Conservation (phyloP, 306 rosid species). For the Vigna trinervia region DNA sequence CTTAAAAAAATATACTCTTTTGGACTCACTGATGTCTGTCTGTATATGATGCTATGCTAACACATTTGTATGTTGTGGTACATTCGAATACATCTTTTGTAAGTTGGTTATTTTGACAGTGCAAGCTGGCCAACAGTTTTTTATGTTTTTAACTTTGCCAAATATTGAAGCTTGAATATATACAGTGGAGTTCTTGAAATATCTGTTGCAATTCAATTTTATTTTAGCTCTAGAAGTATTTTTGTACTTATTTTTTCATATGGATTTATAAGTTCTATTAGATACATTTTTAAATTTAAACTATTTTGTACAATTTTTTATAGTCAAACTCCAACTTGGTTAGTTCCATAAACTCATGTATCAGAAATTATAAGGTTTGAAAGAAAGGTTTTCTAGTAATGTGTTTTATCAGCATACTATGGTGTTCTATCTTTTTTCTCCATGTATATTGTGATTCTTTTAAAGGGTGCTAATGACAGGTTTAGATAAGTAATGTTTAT, state of each 20-base stretch:
- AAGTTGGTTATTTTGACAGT: conserved; percentile 2
- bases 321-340: conserved; percentile 17
- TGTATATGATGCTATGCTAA: conserved; percentile 26
- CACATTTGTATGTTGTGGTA: conserved; percentile 16
- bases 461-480: conserved; percentile 5
- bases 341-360: background rate
- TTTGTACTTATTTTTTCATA: background rate
- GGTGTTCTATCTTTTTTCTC: conserved; percentile 24
- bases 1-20: background rate
- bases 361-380: background rate
- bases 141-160: conserved; percentile 9
- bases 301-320: background rate
- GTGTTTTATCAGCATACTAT: background rate
- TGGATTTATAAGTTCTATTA: background rate
- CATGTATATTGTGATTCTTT: conserved; percentile 11
- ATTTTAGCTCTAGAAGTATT: background rate
- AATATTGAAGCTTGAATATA: conserved; percentile 23
- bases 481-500: background rate
- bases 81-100: background rate
- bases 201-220: conserved; percentile 15
- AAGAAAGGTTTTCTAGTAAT: background rate
- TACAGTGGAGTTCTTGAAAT: conserved; percentile 9
- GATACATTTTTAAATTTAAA: background rate
- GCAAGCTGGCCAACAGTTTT: background rate
- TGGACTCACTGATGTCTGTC: background rate